These are phyloP conservation scores for Trichoderma sp. DNA, from an alignment of 2,329 filamentous ascomycete genomes.

Conservation along the genomic window DNA sequence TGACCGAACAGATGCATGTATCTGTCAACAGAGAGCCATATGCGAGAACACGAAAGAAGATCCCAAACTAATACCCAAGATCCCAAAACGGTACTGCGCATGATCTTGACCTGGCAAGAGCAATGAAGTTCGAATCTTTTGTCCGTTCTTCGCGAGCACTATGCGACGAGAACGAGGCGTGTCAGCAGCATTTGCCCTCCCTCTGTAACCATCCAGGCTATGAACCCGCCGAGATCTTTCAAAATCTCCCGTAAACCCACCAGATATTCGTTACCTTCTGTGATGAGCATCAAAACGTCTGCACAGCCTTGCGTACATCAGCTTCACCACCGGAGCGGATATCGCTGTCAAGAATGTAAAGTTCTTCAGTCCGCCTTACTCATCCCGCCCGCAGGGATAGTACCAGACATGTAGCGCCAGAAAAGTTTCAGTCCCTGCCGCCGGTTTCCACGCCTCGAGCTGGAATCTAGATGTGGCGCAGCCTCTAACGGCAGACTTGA, in stretches of 20 bases:
- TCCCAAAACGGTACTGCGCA: no score
- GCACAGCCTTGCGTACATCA: constrained; percentile 6
- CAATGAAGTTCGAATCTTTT: no score
- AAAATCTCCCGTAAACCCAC: neutral
- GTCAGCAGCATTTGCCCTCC: no score
- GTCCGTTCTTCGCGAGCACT: no score
- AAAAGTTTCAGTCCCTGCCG: neutral
- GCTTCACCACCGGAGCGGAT: neutral
- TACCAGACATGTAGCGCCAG: no score
- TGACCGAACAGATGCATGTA: neutral
- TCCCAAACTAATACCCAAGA: no score
- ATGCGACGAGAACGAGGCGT: no score
- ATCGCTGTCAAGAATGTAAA: neutral
- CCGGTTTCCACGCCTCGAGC: constrained; percentile 13
- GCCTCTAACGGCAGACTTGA: constrained; percentile 6
- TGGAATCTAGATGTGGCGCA: constrained; percentile 25
- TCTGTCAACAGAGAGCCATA: constrained; percentile 9
- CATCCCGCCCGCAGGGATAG: constrained; percentile 11
- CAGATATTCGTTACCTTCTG: neutral
- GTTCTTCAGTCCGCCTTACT: constrained; percentile 14
- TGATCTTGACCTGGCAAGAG: no score
- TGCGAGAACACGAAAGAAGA: neutral
- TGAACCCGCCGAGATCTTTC: no score
- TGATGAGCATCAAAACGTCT: neutral
- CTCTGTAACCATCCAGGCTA: no score